Base-by-base conservation (phyloP, 371 early-diverging fungal species). In the Mucor racemosus region DNA sequence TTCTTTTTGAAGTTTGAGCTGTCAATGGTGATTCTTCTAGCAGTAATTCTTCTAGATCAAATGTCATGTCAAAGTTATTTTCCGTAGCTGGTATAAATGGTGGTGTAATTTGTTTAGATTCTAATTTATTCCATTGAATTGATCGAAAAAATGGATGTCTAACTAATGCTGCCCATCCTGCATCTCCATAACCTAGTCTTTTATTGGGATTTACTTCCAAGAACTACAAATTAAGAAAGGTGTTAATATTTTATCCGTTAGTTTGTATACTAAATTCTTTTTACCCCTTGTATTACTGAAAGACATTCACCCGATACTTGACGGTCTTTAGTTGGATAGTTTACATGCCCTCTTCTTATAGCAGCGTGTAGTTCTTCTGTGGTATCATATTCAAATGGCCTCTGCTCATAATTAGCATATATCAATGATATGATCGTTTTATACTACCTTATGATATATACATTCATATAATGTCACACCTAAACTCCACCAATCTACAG, bases 401-500 rank as follows among this genome's bases (percentile, higher is more conserved):
- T 80, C 81, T 85, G 76, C 26, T 53, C 31, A 11, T 53, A 11
- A 53, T 53, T 31, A 53, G 53, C 14, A 53, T 31, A 53, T 21
- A 31, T 53, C 31, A 4, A 53, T 9, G 13, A 21, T 21, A 19
- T 19, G 26, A 4, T 8, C 9, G 5, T 26, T 33, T 26, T 26
- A 26, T 26, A 26, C 61, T 70, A 84, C 85, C 78, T 78, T 83
- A 62, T 77, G 73, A 69, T 89, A 89, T 14, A 89, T 80, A 46
- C 84, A 82, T 67, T 91, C 91, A 66, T 88, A 97, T 21, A 97
- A 72, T 7, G 92, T 77, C 13, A 96, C 88, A 0, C 96, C 99
- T n/a, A 96, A 66, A 10, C 92, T 85, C 99, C 99, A 98, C 92
- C 95, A 95, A 76, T 98, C 95, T 14, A 92, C 88, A 5, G 88